A percentile compares a stretch with the other conserved stretches of the same genome.
phyloP scores from a whole-genome alignment of 2,329 filamentous ascomycete genomes.

The Ophioceras dolichostomum region DNA sequence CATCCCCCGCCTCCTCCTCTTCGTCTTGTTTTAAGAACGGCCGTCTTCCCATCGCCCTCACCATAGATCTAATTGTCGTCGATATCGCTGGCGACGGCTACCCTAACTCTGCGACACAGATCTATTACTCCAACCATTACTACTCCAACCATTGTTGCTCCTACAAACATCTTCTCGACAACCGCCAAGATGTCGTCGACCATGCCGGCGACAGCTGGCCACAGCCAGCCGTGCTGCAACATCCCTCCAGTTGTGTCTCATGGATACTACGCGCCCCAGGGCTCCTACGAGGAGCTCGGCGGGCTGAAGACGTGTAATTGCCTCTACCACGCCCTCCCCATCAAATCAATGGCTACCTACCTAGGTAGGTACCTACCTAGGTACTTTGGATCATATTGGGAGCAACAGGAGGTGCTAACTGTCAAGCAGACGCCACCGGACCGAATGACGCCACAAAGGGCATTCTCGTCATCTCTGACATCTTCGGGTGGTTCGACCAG shows the following conservation, averaged over 20 bases:
- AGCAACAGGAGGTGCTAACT: too few relatives aligned
- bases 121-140: too few relatives aligned
- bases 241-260: constrained; percentile 30
- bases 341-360: too few relatives aligned
- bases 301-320: constrained; percentile 31
- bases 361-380: too few relatives aligned
- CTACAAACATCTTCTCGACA: background rate
- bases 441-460: constrained; percentile 38
- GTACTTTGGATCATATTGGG: background rate
- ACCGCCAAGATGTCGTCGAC: background rate
- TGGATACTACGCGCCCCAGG: constrained; percentile 30
- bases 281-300: constrained; percentile 29
- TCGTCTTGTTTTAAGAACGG: too few relatives aligned
- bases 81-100: too few relatives aligned
- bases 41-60: too few relatives aligned
- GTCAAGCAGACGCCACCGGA: constrained; percentile 29
- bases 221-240: constrained; percentile 24
- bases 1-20: too few relatives aligned
- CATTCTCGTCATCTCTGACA: constrained; percentile 51
- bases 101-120: too few relatives aligned
- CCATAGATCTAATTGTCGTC: too few relatives aligned
- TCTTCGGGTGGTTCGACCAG: constrained; percentile 60
- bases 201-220: constrained; percentile 2
- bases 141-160: background rate
- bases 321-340: too few relatives aligned